Evolutionary conservation across 495 filamentous ascomycete genomes (phyloP).

Genomic region (Penicillium silybi): DNA sequence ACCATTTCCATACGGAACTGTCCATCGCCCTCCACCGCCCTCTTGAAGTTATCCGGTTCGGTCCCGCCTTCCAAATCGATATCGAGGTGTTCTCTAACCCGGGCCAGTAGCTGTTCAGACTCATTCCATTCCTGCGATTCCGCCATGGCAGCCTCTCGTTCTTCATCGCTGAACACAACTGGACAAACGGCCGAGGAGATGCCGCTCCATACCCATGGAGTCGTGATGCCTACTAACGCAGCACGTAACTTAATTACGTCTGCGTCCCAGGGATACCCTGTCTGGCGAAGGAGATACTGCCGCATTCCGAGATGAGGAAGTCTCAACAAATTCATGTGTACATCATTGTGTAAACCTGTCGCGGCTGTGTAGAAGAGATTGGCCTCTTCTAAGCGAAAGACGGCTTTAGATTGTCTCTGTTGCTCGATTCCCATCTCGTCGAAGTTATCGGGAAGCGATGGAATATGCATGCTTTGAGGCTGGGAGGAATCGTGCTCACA

Average conservation of each 20-base stretch:
- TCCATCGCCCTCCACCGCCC: constrained; percentile 18
- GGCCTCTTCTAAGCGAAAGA: constrained; percentile 30
- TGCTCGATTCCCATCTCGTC: constrained; percentile 23
- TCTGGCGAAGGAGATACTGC: constrained; percentile 32
- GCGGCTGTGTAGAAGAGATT: constrained; percentile 39
- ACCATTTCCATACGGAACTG: constrained; percentile 28
- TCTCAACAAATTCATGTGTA: constrained; percentile 26
- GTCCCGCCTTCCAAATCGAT: constrained; percentile 32
- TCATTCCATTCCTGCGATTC: constrained; percentile 37
- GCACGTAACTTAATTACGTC: constrained; percentile 34
- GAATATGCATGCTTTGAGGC: constrained; percentile 29
- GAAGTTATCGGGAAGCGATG: constrained; percentile 29
- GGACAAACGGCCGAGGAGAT: constrained; percentile 26
- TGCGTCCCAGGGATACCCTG: constrained; percentile 34
- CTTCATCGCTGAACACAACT: constrained; percentile 26
- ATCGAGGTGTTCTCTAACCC: constrained; percentile 23
- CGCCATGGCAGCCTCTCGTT: constrained; percentile 23
- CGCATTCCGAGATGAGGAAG: constrained; percentile 28
- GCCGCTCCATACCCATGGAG: constrained; percentile 22
- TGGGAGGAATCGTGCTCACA: constrained; percentile 32
- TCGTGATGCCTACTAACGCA: constrained; percentile 33
- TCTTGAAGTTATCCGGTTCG: constrained; percentile 29
- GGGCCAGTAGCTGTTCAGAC: constrained; percentile 28
- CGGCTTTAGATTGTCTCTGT: constrained; percentile 21
- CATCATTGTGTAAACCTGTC: constrained; percentile 28